A percentile compares a stretch with the other conserved stretches of the same genome.
Evolutionary conservation across 129 eudicot species (phyloP).

Genomic region (carrot (Daucus carota)): DNA sequence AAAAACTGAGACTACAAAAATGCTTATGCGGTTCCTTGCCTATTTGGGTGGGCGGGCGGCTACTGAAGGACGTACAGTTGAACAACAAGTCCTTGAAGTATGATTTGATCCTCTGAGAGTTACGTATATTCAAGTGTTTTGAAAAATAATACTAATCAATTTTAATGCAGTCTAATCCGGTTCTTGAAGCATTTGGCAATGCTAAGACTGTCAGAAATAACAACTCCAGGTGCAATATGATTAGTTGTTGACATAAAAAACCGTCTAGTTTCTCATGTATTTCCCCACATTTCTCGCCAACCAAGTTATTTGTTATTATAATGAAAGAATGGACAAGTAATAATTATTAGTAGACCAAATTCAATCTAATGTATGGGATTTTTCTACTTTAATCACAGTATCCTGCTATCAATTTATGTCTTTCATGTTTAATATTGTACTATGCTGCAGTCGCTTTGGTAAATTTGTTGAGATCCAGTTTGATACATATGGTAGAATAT

Average conservation of each 20-base stretch:
- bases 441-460: conserved; percentile 84
- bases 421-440: not conserved
- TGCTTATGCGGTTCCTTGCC: conserved; percentile 98
- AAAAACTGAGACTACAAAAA: conserved; percentile 98
- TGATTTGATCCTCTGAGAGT: conserved; percentile 16
- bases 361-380: not conserved
- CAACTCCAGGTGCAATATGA: conserved; percentile 71
- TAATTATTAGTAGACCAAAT: not conserved
- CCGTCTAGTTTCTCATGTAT: not conserved
- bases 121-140: not conserved
- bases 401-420: not conserved
- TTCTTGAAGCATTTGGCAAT: conserved; percentile 99
- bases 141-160: conserved; percentile 1
- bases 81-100: conserved; percentile 99
- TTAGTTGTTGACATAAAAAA: conserved; percentile 4
- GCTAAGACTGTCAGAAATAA: conserved; percentile 99
- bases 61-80: conserved; percentile 98
- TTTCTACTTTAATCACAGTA: not conserved
- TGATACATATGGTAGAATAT: conserved; percentile 95
- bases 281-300: not conserved
- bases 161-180: conserved; percentile 92
- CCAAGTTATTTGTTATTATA: not conserved
- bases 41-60: conserved; percentile 91
- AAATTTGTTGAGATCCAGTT: conserved; percentile 99
- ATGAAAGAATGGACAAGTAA: not conserved